Base-by-base conservation (phyloP, 177 flowering plant genomes). In the Vitis hybrid region DNA sequence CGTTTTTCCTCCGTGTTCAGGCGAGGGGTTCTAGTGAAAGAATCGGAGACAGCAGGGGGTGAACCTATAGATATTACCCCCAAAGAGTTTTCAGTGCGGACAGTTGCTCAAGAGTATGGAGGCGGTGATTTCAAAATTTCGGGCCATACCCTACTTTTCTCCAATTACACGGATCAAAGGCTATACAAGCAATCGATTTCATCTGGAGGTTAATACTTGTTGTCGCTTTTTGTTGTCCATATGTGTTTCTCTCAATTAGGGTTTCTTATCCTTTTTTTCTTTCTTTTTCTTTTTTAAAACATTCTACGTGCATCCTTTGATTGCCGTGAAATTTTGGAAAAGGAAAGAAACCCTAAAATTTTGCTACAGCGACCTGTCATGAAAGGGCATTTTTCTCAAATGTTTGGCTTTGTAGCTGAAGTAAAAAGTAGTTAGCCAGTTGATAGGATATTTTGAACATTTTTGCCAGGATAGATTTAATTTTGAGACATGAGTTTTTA, bases 161-260 rank as follows among this genome's bases (percentile, higher is more conserved):
- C 96, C 1, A 93, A 94, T 80, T 92, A 89, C 82, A 83, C 87
- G 76, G 98, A 94, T 73, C 99, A 94, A 66, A 85, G 98, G 69
- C 87, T 95, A 15, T 94, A 92, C 83, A 88, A 81, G 79, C 98
- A 92, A 76, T 76, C 83, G 4, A 77, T 87, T 68, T 66, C 59
- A 56, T 72, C 82, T 52, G 64, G 71, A 81, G 97, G 98, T 94
- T 10, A 31, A 6, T 28, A 3, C 17, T 59, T 68, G 44, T 69
- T 60, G 5, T 59, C 50, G 10, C 57, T 24, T 64, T 47, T 13
- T 4, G 11, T 2, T 24, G 28, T 24, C 28, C 28, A 24, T 24
- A 24, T 24, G 28, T 24, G 28, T 24, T 24, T 24, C 28, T 24
- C 28, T 24, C 28, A 24, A 24, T 24, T 24, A 24, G 28, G 0